A percentile compares a stretch with the other conserved stretches of the same genome.
These are phyloP conservation scores for Wickerhamiella alocasiicola DNA, from an alignment of 805 yeast genomes.

Conservation along the genomic window DNA sequence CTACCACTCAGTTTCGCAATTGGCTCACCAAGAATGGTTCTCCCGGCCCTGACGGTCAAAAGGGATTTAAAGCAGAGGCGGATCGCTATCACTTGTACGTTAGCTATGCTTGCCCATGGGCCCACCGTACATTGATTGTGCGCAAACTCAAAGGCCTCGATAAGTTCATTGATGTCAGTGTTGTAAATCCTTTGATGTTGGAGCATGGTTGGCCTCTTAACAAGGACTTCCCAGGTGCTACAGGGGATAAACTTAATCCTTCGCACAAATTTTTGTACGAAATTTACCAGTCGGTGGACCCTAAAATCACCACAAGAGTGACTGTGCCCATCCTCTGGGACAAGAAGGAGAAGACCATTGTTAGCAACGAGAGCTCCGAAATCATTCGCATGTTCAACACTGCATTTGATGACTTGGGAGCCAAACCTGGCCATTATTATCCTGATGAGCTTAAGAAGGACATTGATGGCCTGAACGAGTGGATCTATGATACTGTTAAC, in stretches of 20 bases:
- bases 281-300: conserved; percentile 61
- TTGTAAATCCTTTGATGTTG: conserved; percentile 88
- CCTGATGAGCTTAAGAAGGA: conserved; percentile 42
- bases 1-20: conserved; percentile 19
- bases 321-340: conserved; percentile 96
- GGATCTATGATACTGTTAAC: conserved; percentile 78
- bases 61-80: conserved; percentile 54
- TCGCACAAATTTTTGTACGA: conserved; percentile 51
- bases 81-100: conserved; percentile 81
- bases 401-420: conserved; percentile 45
- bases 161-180: conserved; percentile 37
- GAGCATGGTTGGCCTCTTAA: conserved; percentile 78
- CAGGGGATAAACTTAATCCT: conserved; percentile 45
- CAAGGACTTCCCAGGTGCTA: conserved; percentile 36
- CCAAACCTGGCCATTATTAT: conserved; percentile 44
- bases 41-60: conserved; percentile 12
- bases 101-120: conserved; percentile 92
- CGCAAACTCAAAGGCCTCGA: conserved; percentile 62
- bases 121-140: conserved; percentile 69
- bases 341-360: conserved; percentile 66
- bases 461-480: conserved; percentile 66
- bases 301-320: conserved; percentile 66
- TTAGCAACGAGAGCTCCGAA: conserved; percentile 83
- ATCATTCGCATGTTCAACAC: conserved; percentile 73
- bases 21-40: conserved; percentile 17